Evolutionary conservation across 768 basidiomycete genomes (phyloP).

Genomic region (Trametes coccinea): DNA sequence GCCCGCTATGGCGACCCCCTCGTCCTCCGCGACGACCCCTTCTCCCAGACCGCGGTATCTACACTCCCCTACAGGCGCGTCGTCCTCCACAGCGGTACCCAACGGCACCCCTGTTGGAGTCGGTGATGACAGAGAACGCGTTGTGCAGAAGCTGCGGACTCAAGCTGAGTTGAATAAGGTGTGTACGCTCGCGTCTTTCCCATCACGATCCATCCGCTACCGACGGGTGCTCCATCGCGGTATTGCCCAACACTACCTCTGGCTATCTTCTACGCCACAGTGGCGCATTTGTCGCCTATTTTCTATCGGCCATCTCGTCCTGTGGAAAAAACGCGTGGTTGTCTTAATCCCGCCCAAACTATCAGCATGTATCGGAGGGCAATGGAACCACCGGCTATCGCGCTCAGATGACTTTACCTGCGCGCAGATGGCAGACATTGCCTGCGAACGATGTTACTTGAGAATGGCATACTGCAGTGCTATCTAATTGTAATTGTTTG

Average conservation of each 20-base stretch:
- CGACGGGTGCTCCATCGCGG: constrained; percentile 30
- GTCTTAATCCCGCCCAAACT: background rate
- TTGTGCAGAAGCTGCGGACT: constrained; percentile 74
- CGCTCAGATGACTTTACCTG: too few relatives aligned
- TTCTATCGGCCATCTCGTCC: background rate
- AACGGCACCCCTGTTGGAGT: constrained; percentile 44
- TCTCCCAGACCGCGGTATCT: constrained; percentile 73
- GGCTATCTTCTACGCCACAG: background rate
- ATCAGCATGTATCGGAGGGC: too few relatives aligned
- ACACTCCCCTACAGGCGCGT: constrained; percentile 43
- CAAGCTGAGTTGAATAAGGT: constrained; percentile 82
- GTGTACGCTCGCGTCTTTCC: constrained; percentile 22
- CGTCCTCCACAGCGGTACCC: constrained; percentile 34
- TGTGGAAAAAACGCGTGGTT: background rate
- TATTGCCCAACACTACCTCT: background rate
- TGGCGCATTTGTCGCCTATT: constrained; percentile 14
- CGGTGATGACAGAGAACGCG: constrained; percentile 62
- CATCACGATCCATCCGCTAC: constrained; percentile 50
- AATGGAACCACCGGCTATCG: too few relatives aligned
- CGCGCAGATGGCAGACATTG: too few relatives aligned
- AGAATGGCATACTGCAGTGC: background rate
- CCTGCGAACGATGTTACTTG: too few relatives aligned
- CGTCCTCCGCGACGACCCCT: constrained; percentile 80
- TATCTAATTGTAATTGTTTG: constrained; percentile 4
- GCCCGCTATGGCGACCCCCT: constrained; percentile 68